Conservation (phyloP, 1,284 basidiomycete species). For the Pascua guehoae region DNA sequence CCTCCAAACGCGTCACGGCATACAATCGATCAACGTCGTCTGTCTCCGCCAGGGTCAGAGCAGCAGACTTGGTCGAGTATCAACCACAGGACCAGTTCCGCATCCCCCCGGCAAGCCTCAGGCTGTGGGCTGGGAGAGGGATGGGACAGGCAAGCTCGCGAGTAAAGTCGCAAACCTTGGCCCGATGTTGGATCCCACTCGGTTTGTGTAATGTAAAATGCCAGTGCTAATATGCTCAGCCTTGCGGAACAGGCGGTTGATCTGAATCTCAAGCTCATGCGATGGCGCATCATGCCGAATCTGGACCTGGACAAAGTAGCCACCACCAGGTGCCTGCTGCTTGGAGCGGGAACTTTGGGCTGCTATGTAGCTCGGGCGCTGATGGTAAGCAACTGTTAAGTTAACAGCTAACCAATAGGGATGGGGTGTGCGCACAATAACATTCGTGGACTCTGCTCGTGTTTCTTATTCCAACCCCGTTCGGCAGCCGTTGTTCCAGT, state of each 20-base stretch:
- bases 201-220: constrained; percentile 36
- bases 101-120: constrained; percentile 16
- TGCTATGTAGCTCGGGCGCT: constrained; percentile 89
- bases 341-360: constrained; percentile 93
- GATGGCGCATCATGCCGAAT: constrained; percentile 89
- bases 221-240: constrained; percentile 48
- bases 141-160: constrained; percentile 73
- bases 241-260: constrained; percentile 95
- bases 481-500: constrained; percentile 91
- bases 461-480: constrained; percentile 98
- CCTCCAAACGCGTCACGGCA: constrained; percentile 58
- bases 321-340: constrained; percentile 71
- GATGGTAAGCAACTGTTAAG: constrained; percentile 59
- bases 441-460: constrained; percentile 80
- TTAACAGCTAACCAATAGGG: constrained; percentile 55
- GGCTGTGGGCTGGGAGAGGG: constrained; percentile 95
- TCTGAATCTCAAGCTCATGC: constrained; percentile 95
- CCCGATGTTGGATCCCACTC: constrained; percentile 88
- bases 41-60: constrained; percentile 61
- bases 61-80: constrained; percentile 22
- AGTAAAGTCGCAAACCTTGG: constrained; percentile 87
- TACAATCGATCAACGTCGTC: constrained; percentile 61
- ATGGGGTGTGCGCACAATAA: constrained; percentile 93
- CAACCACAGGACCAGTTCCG: background rate
- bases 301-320: constrained; percentile 86